Conservation (phyloP, 2,329 filamentous ascomycete species). For the Zymoseptoria tritici region DNA sequence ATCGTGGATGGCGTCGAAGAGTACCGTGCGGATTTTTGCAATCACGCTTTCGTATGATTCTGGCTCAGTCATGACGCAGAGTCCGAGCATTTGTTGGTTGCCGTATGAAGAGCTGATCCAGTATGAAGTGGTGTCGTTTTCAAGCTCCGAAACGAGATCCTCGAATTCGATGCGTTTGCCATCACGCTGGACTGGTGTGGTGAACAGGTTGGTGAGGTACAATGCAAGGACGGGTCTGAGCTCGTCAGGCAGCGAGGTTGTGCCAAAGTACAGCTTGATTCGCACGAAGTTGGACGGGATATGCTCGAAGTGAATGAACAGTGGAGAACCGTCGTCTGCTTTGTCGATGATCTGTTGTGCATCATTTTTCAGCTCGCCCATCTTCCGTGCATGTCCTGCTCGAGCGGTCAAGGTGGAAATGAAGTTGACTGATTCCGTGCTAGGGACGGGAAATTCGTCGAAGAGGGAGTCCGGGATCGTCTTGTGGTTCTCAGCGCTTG, state of each 20-base stretch:
- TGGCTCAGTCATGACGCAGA: conserved; percentile 78
- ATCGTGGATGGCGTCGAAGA: conserved; percentile 87
- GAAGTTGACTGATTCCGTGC: conserved; percentile 88
- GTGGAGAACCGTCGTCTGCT: conserved; percentile 55
- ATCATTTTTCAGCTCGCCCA: conserved; percentile 60
- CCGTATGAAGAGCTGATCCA: conserved; percentile 62
- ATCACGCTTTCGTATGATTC: conserved; percentile 80
- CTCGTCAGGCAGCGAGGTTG: conserved; percentile 66
- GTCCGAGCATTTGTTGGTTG: conserved; percentile 72
- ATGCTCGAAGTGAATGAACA: conserved; percentile 96
- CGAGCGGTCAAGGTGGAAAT: conserved; percentile 80
- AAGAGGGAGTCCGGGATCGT: conserved; percentile 78
- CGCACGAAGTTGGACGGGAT: conserved; percentile 90
- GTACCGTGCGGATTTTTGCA: conserved; percentile 74
- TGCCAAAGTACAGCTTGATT: conserved; percentile 72
- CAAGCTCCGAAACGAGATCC: conserved; percentile 81
- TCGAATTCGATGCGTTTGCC: conserved; percentile 79
- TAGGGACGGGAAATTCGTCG: conserved; percentile 72
- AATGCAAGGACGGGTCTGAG: conserved; percentile 77
- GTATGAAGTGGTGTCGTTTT: conserved; percentile 85
- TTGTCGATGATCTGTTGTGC: conserved; percentile 71
- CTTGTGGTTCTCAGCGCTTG: conserved; percentile 81
- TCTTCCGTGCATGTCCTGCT: conserved; percentile 65
- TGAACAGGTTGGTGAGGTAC: conserved; percentile 91
- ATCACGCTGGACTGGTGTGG: conserved; percentile 71